Percentiles rank a stretch among this genome's conserved stretches.
Evolutionary conservation across 495 filamentous ascomycete species (phyloP).

Genomic region (Daldinia vernicosa): DNA sequence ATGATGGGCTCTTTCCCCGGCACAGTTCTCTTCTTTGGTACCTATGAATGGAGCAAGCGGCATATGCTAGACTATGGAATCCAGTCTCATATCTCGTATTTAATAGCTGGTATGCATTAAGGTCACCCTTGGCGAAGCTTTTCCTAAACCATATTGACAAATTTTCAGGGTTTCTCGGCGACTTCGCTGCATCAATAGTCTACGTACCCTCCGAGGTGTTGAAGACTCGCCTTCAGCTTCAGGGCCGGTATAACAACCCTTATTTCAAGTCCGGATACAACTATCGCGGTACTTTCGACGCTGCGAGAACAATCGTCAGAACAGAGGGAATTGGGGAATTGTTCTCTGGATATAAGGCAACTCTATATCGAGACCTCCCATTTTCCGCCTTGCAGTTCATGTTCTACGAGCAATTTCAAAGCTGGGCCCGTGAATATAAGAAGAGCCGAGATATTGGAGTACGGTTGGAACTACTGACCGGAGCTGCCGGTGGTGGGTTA

Average conservation of each 20-base stretch:
- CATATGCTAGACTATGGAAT: constrained; percentile 84
- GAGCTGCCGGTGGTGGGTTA: constrained; percentile 90
- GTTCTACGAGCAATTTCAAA: constrained; percentile 95
- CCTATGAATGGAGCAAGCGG: constrained; percentile 95
- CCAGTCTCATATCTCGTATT: constrained; percentile 80
- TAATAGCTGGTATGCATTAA: constrained; percentile 73
- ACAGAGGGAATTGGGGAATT: constrained; percentile 84
- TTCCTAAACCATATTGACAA: constrained; percentile 30
- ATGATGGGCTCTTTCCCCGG: constrained; percentile 93
- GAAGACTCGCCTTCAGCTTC: constrained; percentile 93
- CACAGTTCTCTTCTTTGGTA: constrained; percentile 93
- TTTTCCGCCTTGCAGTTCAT: constrained; percentile 97
- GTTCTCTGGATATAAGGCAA: constrained; percentile 94
- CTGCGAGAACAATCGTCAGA: constrained; percentile 80
- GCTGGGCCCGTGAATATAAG: constrained; percentile 76
- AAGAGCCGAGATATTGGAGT: constrained; percentile 80
- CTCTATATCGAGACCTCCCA: constrained; percentile 91
- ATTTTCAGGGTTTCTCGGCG: constrained; percentile 81
- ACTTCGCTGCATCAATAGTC: constrained; percentile 87
- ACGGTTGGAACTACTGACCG: constrained; percentile 85
- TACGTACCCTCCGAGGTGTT: constrained; percentile 97
- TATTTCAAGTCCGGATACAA: constrained; percentile 93
- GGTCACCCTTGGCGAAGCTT: not conserved
- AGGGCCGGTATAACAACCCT: constrained; percentile 94
- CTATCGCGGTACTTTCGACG: constrained; percentile 82